phyloP scores from a whole-genome alignment of 805 yeast species.

The Wickerhamomyces chambardii region DNA sequence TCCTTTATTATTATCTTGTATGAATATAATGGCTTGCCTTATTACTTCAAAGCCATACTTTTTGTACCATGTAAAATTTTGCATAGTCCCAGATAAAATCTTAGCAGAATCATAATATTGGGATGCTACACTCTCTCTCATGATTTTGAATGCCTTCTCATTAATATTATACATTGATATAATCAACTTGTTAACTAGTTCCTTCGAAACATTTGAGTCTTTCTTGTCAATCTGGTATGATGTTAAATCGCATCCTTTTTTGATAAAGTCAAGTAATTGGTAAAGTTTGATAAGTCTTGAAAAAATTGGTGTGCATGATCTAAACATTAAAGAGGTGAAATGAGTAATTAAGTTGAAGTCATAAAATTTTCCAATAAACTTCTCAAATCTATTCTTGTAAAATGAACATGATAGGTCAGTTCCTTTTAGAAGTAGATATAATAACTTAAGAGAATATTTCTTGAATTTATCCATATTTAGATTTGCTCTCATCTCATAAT shows the following conservation, averaged over 20 bases:
- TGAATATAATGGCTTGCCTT: constrained; percentile 9
- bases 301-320: too few species aligned
- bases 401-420: constrained; percentile 7
- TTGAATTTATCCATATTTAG: constrained; percentile 5
- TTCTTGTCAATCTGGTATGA: too few species aligned
- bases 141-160: too few species aligned
- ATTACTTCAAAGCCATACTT: constrained; percentile 8
- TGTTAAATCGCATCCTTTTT: too few species aligned
- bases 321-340: too few species aligned
- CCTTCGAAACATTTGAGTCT: too few species aligned
- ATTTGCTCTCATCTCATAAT: constrained; percentile 9
- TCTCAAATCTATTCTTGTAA: constrained; percentile 3
- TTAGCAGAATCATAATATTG: constrained; percentile 8
- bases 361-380: background rate
- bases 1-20: constrained; percentile 7
- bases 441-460: constrained; percentile 1
- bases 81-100: background rate
- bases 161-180: too few species aligned
- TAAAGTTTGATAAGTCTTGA: too few species aligned
- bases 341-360: too few species aligned
- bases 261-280: too few species aligned
- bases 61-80: constrained; percentile 2
- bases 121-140: too few species aligned
- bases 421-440: background rate
- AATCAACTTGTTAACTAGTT: too few species aligned